Evolutionary conservation across 2,329 filamentous ascomycete genomes (phyloP).

Genomic region (Xylariomycetidae sp.): DNA sequence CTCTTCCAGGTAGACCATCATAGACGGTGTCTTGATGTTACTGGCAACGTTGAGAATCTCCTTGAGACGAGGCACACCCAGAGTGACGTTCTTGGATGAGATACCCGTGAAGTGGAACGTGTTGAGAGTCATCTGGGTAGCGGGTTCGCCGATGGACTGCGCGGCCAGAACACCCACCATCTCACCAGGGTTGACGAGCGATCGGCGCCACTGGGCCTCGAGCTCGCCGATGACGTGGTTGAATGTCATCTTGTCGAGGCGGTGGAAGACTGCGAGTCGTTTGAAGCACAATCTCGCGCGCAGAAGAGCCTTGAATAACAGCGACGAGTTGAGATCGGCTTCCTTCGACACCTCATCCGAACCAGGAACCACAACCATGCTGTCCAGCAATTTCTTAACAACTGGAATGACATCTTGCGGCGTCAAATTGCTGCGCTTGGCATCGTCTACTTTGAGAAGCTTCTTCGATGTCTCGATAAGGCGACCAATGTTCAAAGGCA

Average conservation of each 20-base stretch:
- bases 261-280: slow-evolving; percentile 78
- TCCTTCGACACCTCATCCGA: slow-evolving; percentile 75
- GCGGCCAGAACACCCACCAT: slow-evolving; percentile 98
- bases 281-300: slow-evolving; percentile 90
- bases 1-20: slow-evolving; percentile 80
- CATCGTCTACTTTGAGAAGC: slow-evolving; percentile 83
- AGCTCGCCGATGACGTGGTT: slow-evolving; percentile 88
- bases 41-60: slow-evolving; percentile 97
- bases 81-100: slow-evolving; percentile 97
- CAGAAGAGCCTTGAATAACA: slow-evolving; percentile 87
- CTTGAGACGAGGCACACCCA: slow-evolving; percentile 98
- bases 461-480: slow-evolving; percentile 88
- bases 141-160: slow-evolving; percentile 97
- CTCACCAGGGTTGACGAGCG: slow-evolving; percentile 86
- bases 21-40: slow-evolving; percentile 97
- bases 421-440: slow-evolving; percentile 80
- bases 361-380: slow-evolving; percentile 81
- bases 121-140: slow-evolving; percentile 98
- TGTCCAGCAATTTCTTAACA: slow-evolving; percentile 67
- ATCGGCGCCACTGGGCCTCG: slow-evolving; percentile 78
- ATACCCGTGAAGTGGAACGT: slow-evolving; percentile 99
- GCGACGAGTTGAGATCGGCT: slow-evolving; percentile 80
- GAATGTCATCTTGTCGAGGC: slow-evolving; percentile 84
- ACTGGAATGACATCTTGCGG: slow-evolving; percentile 81
- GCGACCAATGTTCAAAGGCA: slow-evolving; percentile 85